Base-by-base conservation (phyloP, 208 protist genomes). In the Trypanosoma vivax region DNA sequence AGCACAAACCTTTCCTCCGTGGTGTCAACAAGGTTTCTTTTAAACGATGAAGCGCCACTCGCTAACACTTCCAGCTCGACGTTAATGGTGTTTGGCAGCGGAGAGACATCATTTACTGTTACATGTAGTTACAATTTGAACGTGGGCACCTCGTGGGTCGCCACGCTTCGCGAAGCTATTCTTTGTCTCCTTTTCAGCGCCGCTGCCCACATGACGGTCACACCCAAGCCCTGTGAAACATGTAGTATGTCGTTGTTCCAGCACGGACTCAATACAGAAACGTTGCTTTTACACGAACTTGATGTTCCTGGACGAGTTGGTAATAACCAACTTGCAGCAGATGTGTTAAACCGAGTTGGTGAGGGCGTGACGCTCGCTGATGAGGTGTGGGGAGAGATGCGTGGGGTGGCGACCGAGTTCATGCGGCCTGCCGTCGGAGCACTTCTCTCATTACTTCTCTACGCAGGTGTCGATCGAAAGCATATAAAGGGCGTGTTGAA, bases 371-470 rank as follows among this genome's bases (percentile, higher is more conserved):
- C 64, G 29, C 73, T 84, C 42, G 73, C 89, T 11, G 77, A 91
- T 57, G 62, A 73, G 21, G 71, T 90, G 23, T 78, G 60, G 58
- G 61, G 73, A 23, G 72, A 68, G 45, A 88, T 92, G 82, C 73
- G 75, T 11, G 73, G 77, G 16, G 77, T 73, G 31, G 71, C 90
- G 21, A 55, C 81, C n/a, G 55, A 62, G 21, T 76, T 75, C 11
- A 95, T 95, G 88, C 72, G 77, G 5, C 84, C 88, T 3, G 83
- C 82, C 9, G 73, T 95, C 50, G 70, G 75, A 42, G 76, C 81
- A n/a, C 56, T 95, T 37, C 69, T 95, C 4, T 70, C 84, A 16
- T 69, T 95, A 16, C 78, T 95, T 7, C 71, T 95, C 21, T 79
- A 90, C 50, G 76, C 73, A 42, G 88, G 88, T 13, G 50, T 76